Conservation (phyloP, 2,329 filamentous ascomycete genomes). For the Aspergillus brunneoviolaceus region DNA sequence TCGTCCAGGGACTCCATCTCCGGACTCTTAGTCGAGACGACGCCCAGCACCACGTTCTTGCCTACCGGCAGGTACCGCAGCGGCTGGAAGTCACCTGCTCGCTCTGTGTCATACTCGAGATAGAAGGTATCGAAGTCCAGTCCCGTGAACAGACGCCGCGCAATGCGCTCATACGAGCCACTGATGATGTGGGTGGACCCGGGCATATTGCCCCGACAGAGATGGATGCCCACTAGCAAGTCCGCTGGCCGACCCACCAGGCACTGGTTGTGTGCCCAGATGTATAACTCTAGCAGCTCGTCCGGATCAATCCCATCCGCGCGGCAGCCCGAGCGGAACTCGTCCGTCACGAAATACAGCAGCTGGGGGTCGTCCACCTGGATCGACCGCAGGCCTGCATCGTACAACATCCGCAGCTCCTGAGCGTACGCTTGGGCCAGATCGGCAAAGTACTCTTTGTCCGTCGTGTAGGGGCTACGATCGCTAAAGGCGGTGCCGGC, state of each 20-base stretch:
- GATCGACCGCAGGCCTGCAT: conserved; percentile 58
- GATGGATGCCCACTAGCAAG: conserved; percentile 71
- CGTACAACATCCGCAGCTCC: conserved; percentile 57
- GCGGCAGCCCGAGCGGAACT: conserved; percentile 2
- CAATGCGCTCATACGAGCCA: conserved; percentile 63
- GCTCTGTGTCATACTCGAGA: conserved; percentile 63
- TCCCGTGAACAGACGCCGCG: conserved; percentile 59
- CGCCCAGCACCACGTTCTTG: conserved; percentile 60
- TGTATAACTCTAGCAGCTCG: conserved; percentile 68
- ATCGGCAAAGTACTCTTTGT: conserved; percentile 60
- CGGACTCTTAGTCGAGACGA: conserved; percentile 59
- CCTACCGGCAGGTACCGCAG: conserved; percentile 56
- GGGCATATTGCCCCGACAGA: conserved; percentile 64
- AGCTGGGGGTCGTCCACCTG: conserved; percentile 59
- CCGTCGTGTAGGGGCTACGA: conserved; percentile 50
- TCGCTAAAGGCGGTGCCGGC: conserved; percentile 50
- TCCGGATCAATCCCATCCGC: conserved; percentile 54
- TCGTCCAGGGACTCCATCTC: conserved; percentile 59
- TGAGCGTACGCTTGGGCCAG: conserved; percentile 59
- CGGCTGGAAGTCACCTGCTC: conserved; percentile 62
- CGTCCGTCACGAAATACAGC: conserved; percentile 61
- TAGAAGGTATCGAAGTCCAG: conserved; percentile 63
- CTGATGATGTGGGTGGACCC: conserved; percentile 52
- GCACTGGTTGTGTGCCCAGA: conserved; percentile 69
- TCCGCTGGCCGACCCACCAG: conserved; percentile 61